phyloP scores from a whole-genome alignment of 2,329 filamentous ascomycete species.

The Aspergillus brunneoviolaceus region DNA sequence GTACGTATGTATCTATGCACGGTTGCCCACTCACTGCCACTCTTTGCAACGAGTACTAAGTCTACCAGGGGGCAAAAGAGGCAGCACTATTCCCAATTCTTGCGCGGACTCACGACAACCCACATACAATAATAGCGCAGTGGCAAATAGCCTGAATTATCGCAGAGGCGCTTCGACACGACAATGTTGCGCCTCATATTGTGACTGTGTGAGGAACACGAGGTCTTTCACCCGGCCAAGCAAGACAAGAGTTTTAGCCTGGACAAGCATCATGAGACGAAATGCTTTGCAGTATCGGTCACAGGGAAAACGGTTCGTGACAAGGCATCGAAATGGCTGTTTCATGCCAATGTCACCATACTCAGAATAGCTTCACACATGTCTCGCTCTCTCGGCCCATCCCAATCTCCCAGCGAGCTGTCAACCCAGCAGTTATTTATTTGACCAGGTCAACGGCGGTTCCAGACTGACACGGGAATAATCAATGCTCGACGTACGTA shows the following conservation, averaged over 20 bases:
- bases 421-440: not conserved
- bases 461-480: not conserved
- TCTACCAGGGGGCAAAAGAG: too few species aligned
- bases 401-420: not conserved
- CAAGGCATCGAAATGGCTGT: not conserved
- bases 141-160: not conserved
- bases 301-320: not conserved
- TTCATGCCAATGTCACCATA: not conserved
- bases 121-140: too few species aligned
- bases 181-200: too few species aligned
- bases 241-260: not conserved
- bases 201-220: not conserved
- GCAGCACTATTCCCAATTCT: too few species aligned
- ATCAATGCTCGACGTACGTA: not conserved
- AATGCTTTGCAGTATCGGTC: not conserved
- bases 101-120: too few species aligned
- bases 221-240: not conserved
- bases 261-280: not conserved
- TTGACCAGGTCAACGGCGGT: not conserved
- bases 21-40: not conserved
- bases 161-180: too few species aligned
- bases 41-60: too few species aligned
- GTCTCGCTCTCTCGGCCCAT: not conserved
- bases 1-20: not conserved
- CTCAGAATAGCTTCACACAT: not conserved